Base-by-base conservation (phyloP, 768 basidiomycete genomes). In the Naganishia vaughanmartiniae region DNA sequence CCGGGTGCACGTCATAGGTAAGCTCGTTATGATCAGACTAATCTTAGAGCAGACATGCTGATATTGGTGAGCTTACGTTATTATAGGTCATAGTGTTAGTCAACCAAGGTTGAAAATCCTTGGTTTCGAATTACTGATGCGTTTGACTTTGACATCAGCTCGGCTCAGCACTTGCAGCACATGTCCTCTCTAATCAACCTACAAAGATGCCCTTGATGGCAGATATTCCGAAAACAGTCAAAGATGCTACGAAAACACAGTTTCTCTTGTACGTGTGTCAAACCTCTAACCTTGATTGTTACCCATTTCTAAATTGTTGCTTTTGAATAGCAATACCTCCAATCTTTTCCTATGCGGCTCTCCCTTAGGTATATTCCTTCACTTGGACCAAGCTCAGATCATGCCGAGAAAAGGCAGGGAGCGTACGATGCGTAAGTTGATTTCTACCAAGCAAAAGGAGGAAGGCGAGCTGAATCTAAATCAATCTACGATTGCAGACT, bases 331-430 rank as follows among this genome's bases (percentile, higher is more conserved):
- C 76, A 81, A 82, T 66, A 81, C 80, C 4, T 76, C 75, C 65
- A 78, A 77, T 54, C 74, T 84, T 10, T 84, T 84, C 74, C 75
- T 83, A 19, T 77, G 81, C 33, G 84, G 84, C 1, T 82, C 81
- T 66, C 84, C 84, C 3, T 74, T 84, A 11, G 80, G 83, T 0
- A 77, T 84, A 55, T 84, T 84, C 74, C 70, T 84, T n/a, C 83
- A 83, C 66, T 73, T 84, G 0, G 81, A 83, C 66, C 82, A 83
- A 58, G 81, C 82, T 6, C 84, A 84, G 65, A 69, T 84, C 15
- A 83, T 84, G 73, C 83, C 84, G 5, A 74, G 83, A 24, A 82
- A 82, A 76, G 83, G 82, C 4, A 66, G 83, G 67, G 83, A 82
- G 53, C 66, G 83, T 65, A 84, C 83, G 24, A 81, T 80, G 79